Evolutionary conservation across 2,329 filamentous ascomycete genomes (phyloP), one percentile per base, ranked within the genome.

Genomic region (Nemania sp.): DNA sequence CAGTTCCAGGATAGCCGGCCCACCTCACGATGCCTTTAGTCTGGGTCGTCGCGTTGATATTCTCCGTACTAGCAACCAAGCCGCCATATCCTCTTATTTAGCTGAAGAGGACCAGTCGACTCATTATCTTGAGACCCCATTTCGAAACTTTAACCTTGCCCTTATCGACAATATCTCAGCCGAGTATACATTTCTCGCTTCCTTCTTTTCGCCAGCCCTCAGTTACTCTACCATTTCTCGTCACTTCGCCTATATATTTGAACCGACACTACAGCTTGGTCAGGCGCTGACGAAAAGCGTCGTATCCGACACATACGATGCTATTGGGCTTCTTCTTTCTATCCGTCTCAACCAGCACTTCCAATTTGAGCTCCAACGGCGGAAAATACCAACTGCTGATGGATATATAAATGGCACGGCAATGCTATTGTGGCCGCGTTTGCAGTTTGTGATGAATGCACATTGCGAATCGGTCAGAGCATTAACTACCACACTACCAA

Each of bases 391-490:
- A 0, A 91, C 93, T 5, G 90, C 93, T 1, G 96, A 99, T 77
- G 87, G 89, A 45, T 99, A 99, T 78, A 91, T 98, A 77, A 99
- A 99, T 78, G 94, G 90, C 53, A 97, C 93, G 5, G 94, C 92
- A 76, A 99, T 99, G 93, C 88, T 96, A 2, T 88, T 99, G 5
- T 99, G 96, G 96, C 96, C 96, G 7, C 91, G 95, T 27, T 92
- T 99, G 75, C 97, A 99, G 80, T 88, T 93, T 64, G 90, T 97
- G 74, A 97, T 99, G 89, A 94, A 97, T 78, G 87, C 91, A 63
- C 96, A 99, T 78, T 94, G 92, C 81, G 94, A 97, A 62, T 97
- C 93, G 0, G 86, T 99, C 41, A 92, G 91, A 59, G 86, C 77
- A 78, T 85, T 85, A 76, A 90, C 79, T 67, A 89, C 78, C 79